Percentiles rank a stretch among this genome's conserved stretches.
These are phyloP conservation scores for Straminergon stramineum DNA, from an alignment of 225 moss, liverwort and hornwort genomes.

Conservation along the genomic window DNA sequence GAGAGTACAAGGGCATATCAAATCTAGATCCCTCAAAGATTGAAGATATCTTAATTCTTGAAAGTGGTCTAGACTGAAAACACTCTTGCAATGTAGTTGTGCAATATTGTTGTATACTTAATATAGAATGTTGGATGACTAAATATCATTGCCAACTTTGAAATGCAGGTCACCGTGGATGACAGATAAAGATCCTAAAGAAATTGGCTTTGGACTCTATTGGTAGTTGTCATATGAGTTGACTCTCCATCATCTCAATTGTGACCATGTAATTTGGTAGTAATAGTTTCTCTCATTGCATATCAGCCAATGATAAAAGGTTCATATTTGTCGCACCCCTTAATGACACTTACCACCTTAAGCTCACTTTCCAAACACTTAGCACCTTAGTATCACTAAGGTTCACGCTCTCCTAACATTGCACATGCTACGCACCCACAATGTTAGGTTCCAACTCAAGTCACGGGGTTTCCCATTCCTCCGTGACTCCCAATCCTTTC, in stretches of 20 bases:
- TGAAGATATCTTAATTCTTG: background rate
- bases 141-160: background rate
- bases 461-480: too few relatives aligned
- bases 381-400: too few relatives aligned
- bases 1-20: background rate
- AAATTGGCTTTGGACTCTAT: conserved; percentile 66
- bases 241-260: background rate
- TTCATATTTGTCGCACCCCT: too few relatives aligned
- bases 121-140: background rate
- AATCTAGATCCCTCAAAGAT: background rate
- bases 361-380: too few relatives aligned
- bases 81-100: background rate
- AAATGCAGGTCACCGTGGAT: conserved; percentile 69
- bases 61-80: background rate
- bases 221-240: background rate
- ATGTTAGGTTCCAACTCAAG: too few relatives aligned
- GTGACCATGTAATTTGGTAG: background rate
- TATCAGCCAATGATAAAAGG: background rate
- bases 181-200: conserved; percentile 62
- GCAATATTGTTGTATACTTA: background rate
- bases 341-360: too few relatives aligned
- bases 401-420: too few relatives aligned
- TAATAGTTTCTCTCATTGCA: background rate
- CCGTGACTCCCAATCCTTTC: too few relatives aligned
- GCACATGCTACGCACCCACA: too few relatives aligned